A percentile compares a stretch with the other conserved stretches of the same genome.
These are phyloP conservation scores for Rhodotorula graminis DNA, from an alignment of 768 basidiomycete species.

Conservation along the genomic window DNA sequence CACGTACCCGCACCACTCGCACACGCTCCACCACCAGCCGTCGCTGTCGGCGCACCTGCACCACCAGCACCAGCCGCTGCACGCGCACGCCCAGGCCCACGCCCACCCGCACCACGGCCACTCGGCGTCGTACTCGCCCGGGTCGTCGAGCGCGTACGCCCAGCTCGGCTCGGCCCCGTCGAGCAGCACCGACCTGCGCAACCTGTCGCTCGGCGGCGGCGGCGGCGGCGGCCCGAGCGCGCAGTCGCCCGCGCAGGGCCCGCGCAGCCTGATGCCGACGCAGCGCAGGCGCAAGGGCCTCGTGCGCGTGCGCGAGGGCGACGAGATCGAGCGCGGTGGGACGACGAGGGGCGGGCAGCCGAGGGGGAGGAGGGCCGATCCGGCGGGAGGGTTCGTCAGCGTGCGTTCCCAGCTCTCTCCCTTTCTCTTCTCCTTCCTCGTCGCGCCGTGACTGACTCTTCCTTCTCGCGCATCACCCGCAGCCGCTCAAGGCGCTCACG, in stretches of 20 bases:
- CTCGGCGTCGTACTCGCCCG: constrained; percentile 1
- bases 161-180: neutral
- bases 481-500: constrained; percentile 68
- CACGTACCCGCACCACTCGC: neutral
- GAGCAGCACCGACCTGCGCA: neutral
- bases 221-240: neutral
- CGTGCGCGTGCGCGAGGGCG: constrained; percentile 71
- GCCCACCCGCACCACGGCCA: neutral
- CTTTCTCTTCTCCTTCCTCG: neutral
- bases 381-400: constrained; percentile 57
- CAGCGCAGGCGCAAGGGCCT: constrained; percentile 51
- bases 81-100: neutral
- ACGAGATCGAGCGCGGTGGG: constrained; percentile 60
- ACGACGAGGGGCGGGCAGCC: constrained; percentile 56
- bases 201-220: constrained; percentile 2
- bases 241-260: too few relatives aligned
- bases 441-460: neutral
- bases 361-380: constrained; percentile 68
- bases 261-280: neutral
- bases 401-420: neutral
- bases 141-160: neutral
- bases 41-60: neutral
- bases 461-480: constrained; percentile 3
- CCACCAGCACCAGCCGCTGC: neutral
- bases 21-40: neutral